Base-by-base conservation (phyloP, 1,139 yeast genomes). In the Lodderomyces oxycetoniae region DNA sequence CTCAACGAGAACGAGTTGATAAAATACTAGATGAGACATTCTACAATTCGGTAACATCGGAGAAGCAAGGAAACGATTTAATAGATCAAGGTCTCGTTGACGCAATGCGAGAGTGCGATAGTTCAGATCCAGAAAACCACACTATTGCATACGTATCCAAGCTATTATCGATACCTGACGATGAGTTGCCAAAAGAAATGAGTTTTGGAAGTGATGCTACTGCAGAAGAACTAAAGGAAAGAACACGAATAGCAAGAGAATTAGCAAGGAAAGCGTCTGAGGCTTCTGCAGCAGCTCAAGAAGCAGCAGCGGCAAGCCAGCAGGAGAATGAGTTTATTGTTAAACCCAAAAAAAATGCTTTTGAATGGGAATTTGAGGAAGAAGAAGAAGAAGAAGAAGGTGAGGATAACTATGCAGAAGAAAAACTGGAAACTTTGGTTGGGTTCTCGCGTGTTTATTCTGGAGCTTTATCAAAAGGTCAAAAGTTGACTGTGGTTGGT, bases 401-500 rank as follows among this genome's bases (percentile, higher is more conserved):
- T 8, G 73, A 64, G 4, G 73, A 67, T 16, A 70, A 64, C 9
- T 67, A 65, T 11, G 73, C 67, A 17, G 71, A 71, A 23, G 54
- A 58, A 3, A 51, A 55, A 5, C 63, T 68, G 26, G 94, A 85
- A 52, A 79, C 77, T 1, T 59, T 89, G 35, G 76, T 91, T 42
- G 98, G 95, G 0, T 86, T 91, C 54, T 79, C 96, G 0, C 75
- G 99, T 50, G 73, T 93, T 0, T 93, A 81, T 52, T 80, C 95
- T 37, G 99, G 99, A 4, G 71, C 87, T 0, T 59, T 93, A 32
- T 61, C 68, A 19, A 73, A 75, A 25, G 96, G 96, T 0, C 91
- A 87, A 49, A 73, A 71, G 35, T 63, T 91, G 7, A 68, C 79
- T 1, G 79, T 89, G 2, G 61, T 89, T 17, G 95, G 94, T 1